These are phyloP conservation scores for Xenoacremonium recifei DNA, from an alignment of 2,329 filamentous ascomycete species.

Conservation along the genomic window DNA sequence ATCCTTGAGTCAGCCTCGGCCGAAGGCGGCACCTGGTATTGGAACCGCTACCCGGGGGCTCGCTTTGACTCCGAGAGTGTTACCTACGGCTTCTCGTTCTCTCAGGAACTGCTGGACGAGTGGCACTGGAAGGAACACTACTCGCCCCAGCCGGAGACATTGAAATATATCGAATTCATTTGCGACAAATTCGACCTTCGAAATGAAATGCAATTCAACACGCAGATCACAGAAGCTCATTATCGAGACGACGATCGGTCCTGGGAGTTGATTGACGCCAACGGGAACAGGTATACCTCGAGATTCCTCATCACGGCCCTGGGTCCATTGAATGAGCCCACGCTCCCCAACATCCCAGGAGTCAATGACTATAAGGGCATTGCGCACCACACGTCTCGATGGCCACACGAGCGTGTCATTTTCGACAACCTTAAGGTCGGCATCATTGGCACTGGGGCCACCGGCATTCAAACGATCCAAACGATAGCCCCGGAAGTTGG, in stretches of 20 bases:
- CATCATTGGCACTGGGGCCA: constrained; percentile 16
- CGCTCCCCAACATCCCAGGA: constrained; percentile 8
- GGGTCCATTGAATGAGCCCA: constrained; percentile 13
- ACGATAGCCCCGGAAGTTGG: constrained; percentile 24
- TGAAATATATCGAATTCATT: constrained; percentile 41
- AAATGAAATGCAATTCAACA: constrained; percentile 30
- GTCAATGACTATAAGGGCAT: constrained; percentile 13
- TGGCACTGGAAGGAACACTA: constrained; percentile 37
- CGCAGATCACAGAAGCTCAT: constrained; percentile 2
- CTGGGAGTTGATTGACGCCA: constrained; percentile 8
- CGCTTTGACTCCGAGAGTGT: constrained; percentile 37
- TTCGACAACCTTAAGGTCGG: constrained; percentile 9
- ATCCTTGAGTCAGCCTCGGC: constrained; percentile 17
- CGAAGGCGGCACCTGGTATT: constrained; percentile 25
- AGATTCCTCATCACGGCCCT: constrained; percentile 16
- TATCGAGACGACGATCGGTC: constrained; percentile 4
- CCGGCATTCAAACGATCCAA: constrained; percentile 16
- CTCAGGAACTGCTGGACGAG: constrained; percentile 16
- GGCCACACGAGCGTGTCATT: constrained; percentile 9
- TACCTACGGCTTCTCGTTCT: constrained; percentile 34
- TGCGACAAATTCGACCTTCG: constrained; percentile 38
- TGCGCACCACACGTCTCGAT: constrained; percentile 14
- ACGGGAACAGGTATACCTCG: neutral
- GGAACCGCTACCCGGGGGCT: constrained; percentile 27
- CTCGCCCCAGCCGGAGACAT: constrained; percentile 34